Conservation (phyloP, 169 alveolate genomes). For the Toxoplasma gondii region DNA sequence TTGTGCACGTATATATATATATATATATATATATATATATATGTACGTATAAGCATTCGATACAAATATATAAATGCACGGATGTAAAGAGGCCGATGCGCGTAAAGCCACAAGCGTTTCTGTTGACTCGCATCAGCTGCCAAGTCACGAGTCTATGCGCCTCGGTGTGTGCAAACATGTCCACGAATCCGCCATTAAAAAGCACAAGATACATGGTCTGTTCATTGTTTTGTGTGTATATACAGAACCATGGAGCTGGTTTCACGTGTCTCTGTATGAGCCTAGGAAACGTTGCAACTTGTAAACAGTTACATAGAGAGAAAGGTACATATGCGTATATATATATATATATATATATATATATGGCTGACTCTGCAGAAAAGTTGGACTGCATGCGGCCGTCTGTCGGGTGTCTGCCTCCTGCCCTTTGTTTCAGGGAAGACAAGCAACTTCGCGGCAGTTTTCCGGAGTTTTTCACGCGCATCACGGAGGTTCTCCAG, state of each 20-base stretch:
- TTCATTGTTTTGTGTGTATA: background rate
- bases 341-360: background rate
- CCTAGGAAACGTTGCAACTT: background rate
- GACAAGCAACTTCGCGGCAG: conserved; percentile 44
- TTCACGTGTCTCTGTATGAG: background rate
- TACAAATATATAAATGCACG: background rate
- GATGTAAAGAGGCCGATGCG: background rate
- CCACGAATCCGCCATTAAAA: too few species aligned
- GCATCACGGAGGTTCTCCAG: conserved; percentile 66
- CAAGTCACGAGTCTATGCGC: too few species aligned
- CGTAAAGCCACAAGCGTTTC: background rate
- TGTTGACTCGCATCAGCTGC: too few species aligned
- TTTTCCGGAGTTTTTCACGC: conserved; percentile 63
- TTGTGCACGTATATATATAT: too few species aligned
- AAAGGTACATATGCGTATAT: background rate
- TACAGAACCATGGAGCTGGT: background rate
- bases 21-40: background rate
- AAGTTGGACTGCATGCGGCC: too few species aligned
- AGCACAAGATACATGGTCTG: too few species aligned
- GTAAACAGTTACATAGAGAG: background rate
- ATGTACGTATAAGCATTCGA: background rate
- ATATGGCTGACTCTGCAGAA: background rate
- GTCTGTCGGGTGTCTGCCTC: background rate
- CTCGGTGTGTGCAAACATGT: too few species aligned
- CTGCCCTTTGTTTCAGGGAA: conserved; percentile 31